Conservation (phyloP, 1,284 basidiomycete genomes). For the Sporisorium exsertum region DNA sequence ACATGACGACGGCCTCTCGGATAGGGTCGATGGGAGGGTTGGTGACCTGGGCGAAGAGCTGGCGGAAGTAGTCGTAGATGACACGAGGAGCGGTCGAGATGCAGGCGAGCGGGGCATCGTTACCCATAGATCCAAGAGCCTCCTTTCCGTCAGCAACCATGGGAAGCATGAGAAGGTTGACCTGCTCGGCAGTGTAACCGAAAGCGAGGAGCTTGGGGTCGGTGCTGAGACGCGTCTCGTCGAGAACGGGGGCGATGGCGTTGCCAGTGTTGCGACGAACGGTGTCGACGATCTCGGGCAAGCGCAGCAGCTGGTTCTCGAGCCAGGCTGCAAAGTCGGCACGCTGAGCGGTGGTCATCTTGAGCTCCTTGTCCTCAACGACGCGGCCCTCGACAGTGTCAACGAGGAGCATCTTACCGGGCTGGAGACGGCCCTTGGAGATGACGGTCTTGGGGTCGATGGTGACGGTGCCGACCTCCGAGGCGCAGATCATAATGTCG, state of each 20-base stretch:
- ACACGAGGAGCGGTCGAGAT: constrained; percentile 62
- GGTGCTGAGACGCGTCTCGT: constrained; percentile 57
- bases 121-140: constrained; percentile 68
- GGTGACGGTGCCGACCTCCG: constrained; percentile 66
- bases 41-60: constrained; percentile 68
- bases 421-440: constrained; percentile 65
- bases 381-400: constrained; percentile 68
- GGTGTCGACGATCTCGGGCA: constrained; percentile 59
- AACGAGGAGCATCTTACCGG: constrained; percentile 68
- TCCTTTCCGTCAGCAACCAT: constrained; percentile 65
- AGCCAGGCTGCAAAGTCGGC: constrained; percentile 68
- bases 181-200: constrained; percentile 67
- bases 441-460: constrained; percentile 63
- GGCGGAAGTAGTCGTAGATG: constrained; percentile 68
- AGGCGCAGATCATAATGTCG: constrained; percentile 69
- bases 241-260: constrained; percentile 58
- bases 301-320: constrained; percentile 63
- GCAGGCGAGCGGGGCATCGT: constrained; percentile 66
- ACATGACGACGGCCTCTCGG: constrained; percentile 67
- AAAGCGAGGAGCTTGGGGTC: constrained; percentile 66
- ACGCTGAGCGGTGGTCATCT: constrained; percentile 63
- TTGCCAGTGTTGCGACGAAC: constrained; percentile 48
- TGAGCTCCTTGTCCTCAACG: constrained; percentile 67
- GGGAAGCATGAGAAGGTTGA: constrained; percentile 66
- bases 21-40: constrained; percentile 69